Evolutionary conservation across 2,329 filamentous ascomycete species (phyloP).

Genomic region (Epichloe sp.): DNA sequence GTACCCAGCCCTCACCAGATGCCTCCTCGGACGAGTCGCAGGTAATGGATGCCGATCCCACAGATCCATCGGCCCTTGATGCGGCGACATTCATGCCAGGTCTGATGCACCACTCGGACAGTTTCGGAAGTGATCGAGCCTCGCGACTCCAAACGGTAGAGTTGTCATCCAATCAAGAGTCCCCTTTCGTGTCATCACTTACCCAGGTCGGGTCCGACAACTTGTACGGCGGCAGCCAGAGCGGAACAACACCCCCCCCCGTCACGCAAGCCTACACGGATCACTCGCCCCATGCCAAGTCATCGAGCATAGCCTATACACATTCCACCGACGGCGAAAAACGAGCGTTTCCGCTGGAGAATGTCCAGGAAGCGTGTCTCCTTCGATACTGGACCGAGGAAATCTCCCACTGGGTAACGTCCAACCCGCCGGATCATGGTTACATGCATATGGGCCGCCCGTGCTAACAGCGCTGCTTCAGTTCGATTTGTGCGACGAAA

Average conservation of each 20-base stretch:
- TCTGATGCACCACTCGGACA: not conserved
- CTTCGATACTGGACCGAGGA: constrained; percentile 27
- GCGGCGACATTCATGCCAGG: not conserved
- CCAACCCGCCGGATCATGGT: not conserved
- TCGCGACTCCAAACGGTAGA: not conserved
- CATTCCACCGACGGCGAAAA: not conserved
- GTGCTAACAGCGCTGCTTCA: constrained; percentile 6
- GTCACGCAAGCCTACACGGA: not conserved
- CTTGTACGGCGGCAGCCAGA: not conserved
- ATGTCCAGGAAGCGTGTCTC: constrained; percentile 25
- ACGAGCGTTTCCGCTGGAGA: constrained; percentile 17
- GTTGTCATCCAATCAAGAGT: not conserved
- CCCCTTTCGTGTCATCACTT: not conserved
- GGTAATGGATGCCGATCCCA: not conserved
- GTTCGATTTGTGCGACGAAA: constrained; percentile 28
- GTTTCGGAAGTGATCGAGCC: not conserved
- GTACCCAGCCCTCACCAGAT: not conserved
- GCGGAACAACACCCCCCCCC: not conserved
- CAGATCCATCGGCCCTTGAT: not conserved
- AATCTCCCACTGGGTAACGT: constrained; percentile 25
- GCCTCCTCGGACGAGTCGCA: not conserved
- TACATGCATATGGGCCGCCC: not conserved
- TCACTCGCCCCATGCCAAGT: not conserved
- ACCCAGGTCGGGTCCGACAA: not conserved
- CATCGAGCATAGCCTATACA: not conserved